Evolutionary conservation across 148 eudicot species (phyloP).

Genomic region (Pouteria glomerata): DNA sequence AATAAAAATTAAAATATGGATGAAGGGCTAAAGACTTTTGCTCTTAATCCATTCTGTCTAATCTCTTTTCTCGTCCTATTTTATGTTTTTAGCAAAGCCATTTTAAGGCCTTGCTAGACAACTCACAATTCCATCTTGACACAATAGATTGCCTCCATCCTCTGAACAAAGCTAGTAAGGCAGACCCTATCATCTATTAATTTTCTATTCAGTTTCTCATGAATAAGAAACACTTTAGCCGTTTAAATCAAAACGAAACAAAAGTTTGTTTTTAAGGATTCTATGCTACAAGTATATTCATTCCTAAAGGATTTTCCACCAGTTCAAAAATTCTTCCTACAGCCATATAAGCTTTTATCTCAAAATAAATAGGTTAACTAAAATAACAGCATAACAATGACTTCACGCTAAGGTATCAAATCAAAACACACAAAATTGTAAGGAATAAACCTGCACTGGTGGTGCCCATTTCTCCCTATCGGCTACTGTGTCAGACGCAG

Average conservation of each 20-base stretch:
- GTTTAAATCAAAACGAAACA: not conserved
- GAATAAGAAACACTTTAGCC: not conserved
- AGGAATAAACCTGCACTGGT: slow-evolving; percentile 31
- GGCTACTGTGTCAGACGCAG: slow-evolving; percentile 52
- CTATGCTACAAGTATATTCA: not conserved
- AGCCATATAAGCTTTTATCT: not conserved
- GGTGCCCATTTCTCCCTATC: slow-evolving; percentile 50
- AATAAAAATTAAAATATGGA: no score
- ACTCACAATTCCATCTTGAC: no score
- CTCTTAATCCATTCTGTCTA: no score
- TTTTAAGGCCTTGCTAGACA: no score
- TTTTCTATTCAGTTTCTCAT: no score
- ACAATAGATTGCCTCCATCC: no score
- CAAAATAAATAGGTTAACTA: not conserved
- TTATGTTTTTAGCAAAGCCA: no score
- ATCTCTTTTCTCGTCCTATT: no score
- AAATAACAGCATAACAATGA: not conserved
- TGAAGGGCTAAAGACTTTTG: no score
- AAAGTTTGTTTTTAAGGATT: not conserved
- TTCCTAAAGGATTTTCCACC: not conserved
- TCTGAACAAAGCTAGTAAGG: no score
- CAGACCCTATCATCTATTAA: no score
- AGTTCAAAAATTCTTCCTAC: not conserved
- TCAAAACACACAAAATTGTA: not conserved
- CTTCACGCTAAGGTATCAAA: not conserved